These are phyloP conservation scores for Eleusine coracana DNA, from an alignment of 176 grass and related monocot genomes.

Conservation along the genomic window DNA sequence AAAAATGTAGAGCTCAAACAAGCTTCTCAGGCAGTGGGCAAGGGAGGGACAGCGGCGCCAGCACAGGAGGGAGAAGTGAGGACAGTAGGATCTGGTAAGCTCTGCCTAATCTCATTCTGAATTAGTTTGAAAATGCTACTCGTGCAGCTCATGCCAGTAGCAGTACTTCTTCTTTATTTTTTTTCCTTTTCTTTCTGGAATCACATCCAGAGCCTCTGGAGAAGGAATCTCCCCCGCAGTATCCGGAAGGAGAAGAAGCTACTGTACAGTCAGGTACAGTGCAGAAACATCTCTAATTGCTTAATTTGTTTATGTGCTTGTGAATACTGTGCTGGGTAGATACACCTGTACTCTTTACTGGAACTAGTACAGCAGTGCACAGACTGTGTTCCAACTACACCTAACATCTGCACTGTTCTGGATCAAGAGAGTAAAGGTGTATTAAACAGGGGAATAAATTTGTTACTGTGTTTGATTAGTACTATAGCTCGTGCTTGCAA, in stretches of 20 bases:
- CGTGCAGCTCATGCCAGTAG: neutral
- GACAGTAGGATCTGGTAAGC: slow-evolving; percentile 33
- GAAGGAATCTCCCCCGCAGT: neutral
- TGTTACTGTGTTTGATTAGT: neutral
- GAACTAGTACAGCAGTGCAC: neutral
- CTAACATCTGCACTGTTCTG: neutral
- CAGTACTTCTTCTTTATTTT: neutral
- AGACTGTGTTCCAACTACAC: slow-evolving; percentile 23
- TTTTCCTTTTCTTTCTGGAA: neutral
- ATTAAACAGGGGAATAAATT: neutral
- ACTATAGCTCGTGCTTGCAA: slow-evolving; percentile 17
- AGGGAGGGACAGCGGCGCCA: neutral
- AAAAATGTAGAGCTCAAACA: slow-evolving; percentile 30
- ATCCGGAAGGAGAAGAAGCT: slow-evolving; percentile 17
- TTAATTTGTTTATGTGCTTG: slow-evolving; percentile 21
- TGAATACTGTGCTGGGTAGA: slow-evolving; percentile 15
- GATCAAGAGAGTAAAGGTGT: neutral
- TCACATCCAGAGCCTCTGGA: neutral
- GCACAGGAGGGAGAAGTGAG: slow-evolving; percentile 5
- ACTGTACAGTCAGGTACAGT: slow-evolving; percentile 24
- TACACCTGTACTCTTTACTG: neutral
- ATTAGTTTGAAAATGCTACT: neutral
- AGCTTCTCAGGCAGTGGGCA: neutral
- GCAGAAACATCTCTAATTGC: slow-evolving; percentile 2
- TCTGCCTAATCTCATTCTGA: neutral